phyloP scores from a whole-genome alignment of 208 protist species.

The Leptomonas pyrrhocoris region DNA sequence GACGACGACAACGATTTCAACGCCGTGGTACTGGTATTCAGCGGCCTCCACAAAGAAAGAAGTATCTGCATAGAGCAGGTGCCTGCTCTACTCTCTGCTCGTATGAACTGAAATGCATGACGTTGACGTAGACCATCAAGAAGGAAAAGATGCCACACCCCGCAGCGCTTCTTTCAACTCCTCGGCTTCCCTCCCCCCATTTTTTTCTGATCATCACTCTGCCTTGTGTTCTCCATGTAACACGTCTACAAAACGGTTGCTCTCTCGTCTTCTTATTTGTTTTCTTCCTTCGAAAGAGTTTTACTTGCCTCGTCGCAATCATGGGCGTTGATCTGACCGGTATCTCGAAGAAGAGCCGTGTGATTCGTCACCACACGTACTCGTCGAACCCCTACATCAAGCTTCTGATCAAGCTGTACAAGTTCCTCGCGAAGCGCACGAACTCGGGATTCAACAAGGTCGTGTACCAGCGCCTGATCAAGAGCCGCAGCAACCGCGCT shows the following conservation, averaged over 20 bases:
- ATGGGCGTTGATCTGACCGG: conserved; percentile 79
- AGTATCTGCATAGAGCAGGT: too few species aligned
- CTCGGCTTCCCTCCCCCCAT: neutral
- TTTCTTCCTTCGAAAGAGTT: neutral
- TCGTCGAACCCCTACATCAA: conserved; percentile 97
- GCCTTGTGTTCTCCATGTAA: too few species aligned
- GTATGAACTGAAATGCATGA: too few species aligned
- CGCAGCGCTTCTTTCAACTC: too few species aligned
- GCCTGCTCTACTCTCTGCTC: too few species aligned
- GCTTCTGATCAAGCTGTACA: conserved; percentile 99
- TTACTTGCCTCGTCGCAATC: conserved; percentile 14
- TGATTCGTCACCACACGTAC: conserved; percentile 94
- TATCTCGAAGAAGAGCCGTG: conserved; percentile 90
- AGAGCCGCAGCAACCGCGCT: conserved; percentile 96
- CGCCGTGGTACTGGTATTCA: too few species aligned
- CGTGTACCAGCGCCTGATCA: conserved; percentile 96
- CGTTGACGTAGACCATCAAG: too few species aligned
- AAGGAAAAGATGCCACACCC: too few species aligned
- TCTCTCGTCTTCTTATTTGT: neutral
- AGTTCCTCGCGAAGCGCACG: conserved; percentile 98
- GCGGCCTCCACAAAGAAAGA: too few species aligned
- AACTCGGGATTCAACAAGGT: conserved; percentile 98
- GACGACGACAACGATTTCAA: too few species aligned
- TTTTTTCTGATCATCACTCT: neutral
- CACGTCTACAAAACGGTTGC: neutral